Percentiles rank a stretch among this genome's conserved stretches.
Evolutionary conservation across 345 rosid genomes (phyloP).

Genomic region (Melaleuca alternifolia): DNA sequence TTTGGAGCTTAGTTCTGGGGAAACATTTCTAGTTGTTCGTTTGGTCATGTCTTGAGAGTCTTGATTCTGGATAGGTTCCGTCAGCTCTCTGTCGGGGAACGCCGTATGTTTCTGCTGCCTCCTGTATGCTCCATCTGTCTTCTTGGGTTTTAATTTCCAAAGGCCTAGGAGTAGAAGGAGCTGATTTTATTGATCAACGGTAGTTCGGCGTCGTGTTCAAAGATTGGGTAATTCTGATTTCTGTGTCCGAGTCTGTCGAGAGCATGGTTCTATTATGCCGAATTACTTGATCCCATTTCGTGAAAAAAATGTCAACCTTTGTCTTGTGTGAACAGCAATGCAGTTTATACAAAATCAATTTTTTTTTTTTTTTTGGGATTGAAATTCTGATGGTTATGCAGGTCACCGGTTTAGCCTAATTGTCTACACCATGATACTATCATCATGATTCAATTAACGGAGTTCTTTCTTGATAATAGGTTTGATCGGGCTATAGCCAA

Average conservation of each 20-base stretch:
- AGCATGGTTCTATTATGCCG: neutral
- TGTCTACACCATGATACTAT: neutral
- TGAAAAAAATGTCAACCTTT: neutral
- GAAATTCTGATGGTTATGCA: neutral
- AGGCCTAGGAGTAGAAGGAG: neutral
- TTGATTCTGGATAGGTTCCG: neutral
- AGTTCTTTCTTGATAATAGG: neutral
- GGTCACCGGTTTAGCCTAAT: neutral
- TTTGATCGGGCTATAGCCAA: neutral
- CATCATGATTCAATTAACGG: neutral
- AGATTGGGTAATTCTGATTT: neutral
- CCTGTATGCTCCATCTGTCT: neutral
- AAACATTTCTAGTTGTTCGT: neutral
- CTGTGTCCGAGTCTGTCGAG: neutral
- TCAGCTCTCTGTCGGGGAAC: neutral
- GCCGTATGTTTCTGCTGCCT: neutral
- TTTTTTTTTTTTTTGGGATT: neutral
- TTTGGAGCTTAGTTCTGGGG: neutral
- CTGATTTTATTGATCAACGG: neutral
- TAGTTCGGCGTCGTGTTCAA: neutral
- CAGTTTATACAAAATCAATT: neutral
- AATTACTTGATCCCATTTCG: neutral
- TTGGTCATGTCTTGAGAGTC: neutral
- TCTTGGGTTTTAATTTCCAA: neutral
- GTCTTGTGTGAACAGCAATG: neutral